phyloP scores from a whole-genome alignment of 331 rosid species.

The Erythrophleum ivorense region DNA sequence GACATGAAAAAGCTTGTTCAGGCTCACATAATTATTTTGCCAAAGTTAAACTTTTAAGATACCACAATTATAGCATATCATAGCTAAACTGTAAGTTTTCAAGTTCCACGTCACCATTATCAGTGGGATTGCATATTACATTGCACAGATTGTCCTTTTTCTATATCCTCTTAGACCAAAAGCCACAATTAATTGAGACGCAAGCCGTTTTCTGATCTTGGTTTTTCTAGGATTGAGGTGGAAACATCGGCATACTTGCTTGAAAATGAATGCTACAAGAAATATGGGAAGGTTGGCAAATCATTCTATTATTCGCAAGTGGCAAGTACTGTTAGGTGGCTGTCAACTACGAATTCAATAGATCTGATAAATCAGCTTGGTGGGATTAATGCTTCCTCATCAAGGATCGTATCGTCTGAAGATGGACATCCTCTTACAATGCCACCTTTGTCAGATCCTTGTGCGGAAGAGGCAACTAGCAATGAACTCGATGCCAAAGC shows the following conservation, averaged over 20 bases:
- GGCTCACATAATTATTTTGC: conserved; percentile 10
- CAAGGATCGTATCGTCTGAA: conserved; percentile 36
- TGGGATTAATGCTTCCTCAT: conserved; percentile 36
- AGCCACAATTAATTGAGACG: neutral
- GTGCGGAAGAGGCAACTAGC: conserved; percentile 42
- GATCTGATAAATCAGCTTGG: conserved; percentile 62
- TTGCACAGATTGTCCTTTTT: neutral
- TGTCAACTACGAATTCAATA: conserved; percentile 58
- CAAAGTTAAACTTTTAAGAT: neutral
- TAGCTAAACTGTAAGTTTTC: neutral
- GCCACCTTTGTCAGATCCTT: conserved; percentile 46
- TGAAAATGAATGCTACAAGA: conserved; percentile 84
- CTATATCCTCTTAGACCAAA: neutral
- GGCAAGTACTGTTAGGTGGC: conserved; percentile 91
- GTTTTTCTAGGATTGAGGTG: conserved; percentile 67
- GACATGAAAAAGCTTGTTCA: conserved; percentile 28
- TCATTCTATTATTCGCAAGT: conserved; percentile 94
- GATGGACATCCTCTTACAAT: conserved; percentile 43
- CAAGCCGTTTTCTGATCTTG: conserved; percentile 22
- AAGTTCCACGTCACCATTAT: conserved; percentile 4
- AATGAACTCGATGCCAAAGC: conserved; percentile 42
- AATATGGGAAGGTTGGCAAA: conserved; percentile 81
- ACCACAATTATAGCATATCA: neutral
- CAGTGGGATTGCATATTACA: neutral
- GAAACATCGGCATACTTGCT: conserved; percentile 66